Base-by-base conservation (phyloP, 495 filamentous ascomycete species). In the Saxophila tyrrhenica region DNA sequence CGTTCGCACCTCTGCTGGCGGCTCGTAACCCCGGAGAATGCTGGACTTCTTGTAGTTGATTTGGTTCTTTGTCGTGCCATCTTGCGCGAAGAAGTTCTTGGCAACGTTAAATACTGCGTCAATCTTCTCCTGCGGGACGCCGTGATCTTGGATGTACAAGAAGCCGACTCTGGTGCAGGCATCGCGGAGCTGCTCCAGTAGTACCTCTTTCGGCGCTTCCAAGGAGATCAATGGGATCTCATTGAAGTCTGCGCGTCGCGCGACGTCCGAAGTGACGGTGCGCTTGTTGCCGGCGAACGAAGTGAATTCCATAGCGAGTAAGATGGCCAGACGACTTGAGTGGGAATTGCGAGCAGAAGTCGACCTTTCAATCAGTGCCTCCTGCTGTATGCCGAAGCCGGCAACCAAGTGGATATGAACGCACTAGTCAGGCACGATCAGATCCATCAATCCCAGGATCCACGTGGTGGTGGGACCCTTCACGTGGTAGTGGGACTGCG, bases 211-310 rank as follows among this genome's bases (percentile, higher is more conserved):
- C 3, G 21, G 13, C 13, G 16, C 50, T 3, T 2, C n/a, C 15
- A 42, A 13, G 2, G 32, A 41, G 20, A 54, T 54, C 13, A 25
- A 45, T 44, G 51, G 51, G 16, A 54, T 54, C 41, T 54, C 51
- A 13, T 41, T 19, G 35, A 52, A 52, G 20, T 52, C 10, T 11
- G 50, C 50, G n/a, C 43, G 41, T 41, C 50, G 13, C 11, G 50
- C 50, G 17, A 2, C 22, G 21, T 52, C 43, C n/a, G 20, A 17
- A 23, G 50, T 38, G 3, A 42, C 32, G 11, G 25, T 22, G 13
- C 50, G 13, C 50, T 52, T 52, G 5, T 16, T 43, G 39, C 39
- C 39, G 39, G 16, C 21, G 39, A 43, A 43, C 21, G 39, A 43
- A 16, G 39, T 43, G 15, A 43, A 43, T 20, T 43, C 39, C 39